Conservation (phyloP, 1,284 basidiomycete genomes). For the Malassezia arunalokei region DNA sequence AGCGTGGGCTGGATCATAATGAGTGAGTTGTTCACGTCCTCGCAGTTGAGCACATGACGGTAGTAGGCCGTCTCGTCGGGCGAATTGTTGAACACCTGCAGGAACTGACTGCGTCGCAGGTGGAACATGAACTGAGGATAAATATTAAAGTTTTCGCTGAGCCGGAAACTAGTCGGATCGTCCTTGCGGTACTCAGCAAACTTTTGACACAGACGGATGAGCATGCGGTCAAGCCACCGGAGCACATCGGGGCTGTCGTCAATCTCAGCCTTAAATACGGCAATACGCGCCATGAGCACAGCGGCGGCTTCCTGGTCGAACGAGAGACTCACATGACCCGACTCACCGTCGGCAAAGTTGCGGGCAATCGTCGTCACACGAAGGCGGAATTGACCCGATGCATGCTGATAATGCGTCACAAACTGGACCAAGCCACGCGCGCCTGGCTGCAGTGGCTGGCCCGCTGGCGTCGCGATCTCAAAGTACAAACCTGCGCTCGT, state of each 20-base stretch:
- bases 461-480: slow-evolving; percentile 96
- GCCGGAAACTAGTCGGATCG: slow-evolving; percentile 83
- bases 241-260: slow-evolving; percentile 96
- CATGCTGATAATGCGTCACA: slow-evolving; percentile 96
- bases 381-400: slow-evolving; percentile 82
- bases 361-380: slow-evolving; percentile 93
- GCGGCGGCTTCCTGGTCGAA: slow-evolving; percentile 98
- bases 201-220: slow-evolving; percentile 96
- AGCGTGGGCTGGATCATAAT: slow-evolving; percentile 99
- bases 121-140: slow-evolving; percentile 99
- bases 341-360: slow-evolving; percentile 92
- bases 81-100: slow-evolving; percentile 99
- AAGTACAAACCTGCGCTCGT: slow-evolving; percentile 91
- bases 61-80: slow-evolving; percentile 99
- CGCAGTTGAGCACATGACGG: slow-evolving; percentile 89
- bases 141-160: slow-evolving; percentile 92
- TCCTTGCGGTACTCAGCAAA: slow-evolving; percentile 99
- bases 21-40: slow-evolving; percentile 96
- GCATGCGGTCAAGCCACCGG: slow-evolving; percentile 95
- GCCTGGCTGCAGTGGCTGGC: slow-evolving; percentile 78
- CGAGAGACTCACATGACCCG: slow-evolving; percentile 77
- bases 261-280: slow-evolving; percentile 98
- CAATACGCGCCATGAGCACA: slow-evolving; percentile 95
- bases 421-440: slow-evolving; percentile 94
- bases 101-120: slow-evolving; percentile 85